phyloP scores from a whole-genome alignment of 768 basidiomycete species.

The Ramaria sp. region DNA sequence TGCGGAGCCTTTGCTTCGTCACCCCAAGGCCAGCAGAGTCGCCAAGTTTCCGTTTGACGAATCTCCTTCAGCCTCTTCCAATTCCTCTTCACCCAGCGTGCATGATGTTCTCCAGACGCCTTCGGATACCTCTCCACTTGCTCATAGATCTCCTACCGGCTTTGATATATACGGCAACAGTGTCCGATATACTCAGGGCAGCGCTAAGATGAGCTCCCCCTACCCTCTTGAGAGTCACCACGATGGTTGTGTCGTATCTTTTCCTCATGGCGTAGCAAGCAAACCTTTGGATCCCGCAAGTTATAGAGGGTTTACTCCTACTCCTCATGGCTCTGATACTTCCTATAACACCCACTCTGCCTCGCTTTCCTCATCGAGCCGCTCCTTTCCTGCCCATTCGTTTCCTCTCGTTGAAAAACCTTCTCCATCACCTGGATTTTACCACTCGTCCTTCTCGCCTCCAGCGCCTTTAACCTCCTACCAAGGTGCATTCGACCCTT shows the following conservation, averaged over 20 bases:
- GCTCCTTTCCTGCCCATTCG: slow-evolving; percentile 1
- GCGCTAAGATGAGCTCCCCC: neutral
- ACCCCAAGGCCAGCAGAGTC: slow-evolving; percentile 23
- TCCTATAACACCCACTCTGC: neutral
- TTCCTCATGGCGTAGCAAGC: neutral
- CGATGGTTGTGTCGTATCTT: neutral
- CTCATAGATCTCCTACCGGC: slow-evolving; percentile 1
- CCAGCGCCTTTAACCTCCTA: neutral
- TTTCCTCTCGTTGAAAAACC: neutral
- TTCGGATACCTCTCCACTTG: slow-evolving; percentile 52
- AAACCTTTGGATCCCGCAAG: slow-evolving; percentile 1
- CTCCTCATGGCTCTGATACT: neutral
- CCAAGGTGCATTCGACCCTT: slow-evolving; percentile 5
- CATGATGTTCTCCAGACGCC: slow-evolving; percentile 44
- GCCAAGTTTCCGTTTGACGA: slow-evolving; percentile 2
- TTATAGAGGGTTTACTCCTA: neutral
- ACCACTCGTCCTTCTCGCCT: slow-evolving; percentile 1
- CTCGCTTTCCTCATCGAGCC: slow-evolving; percentile 2
- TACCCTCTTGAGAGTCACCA: slow-evolving; percentile 3
- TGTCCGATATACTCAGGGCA: slow-evolving; percentile 1
- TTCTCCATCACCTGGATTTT: neutral
- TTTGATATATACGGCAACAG: neutral
- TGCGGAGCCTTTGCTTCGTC: slow-evolving; percentile 31
- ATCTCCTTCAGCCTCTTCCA: slow-evolving; percentile 11
- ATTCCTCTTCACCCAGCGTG: slow-evolving; percentile 7